Base-by-base conservation (phyloP, 768 basidiomycete genomes). In the Leucocoprinus sp. region DNA sequence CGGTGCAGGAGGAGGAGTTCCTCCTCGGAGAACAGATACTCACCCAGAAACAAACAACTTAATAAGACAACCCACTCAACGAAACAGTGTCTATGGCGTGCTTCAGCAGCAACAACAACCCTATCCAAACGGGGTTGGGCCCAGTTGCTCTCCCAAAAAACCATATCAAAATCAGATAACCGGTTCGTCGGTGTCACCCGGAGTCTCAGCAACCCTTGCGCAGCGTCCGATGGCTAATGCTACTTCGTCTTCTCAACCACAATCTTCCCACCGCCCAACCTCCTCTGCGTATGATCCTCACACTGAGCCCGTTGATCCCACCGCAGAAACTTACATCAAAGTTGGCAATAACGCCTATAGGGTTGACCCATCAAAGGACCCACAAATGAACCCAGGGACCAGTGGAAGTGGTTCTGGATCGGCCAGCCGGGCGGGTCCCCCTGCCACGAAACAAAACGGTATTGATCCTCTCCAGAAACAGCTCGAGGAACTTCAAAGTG, bases 401-500 rank as follows among this genome's bases (percentile, higher is more conserved):
- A 18, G 27, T 38, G 24, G 18, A 12, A 26, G 23, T 38, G 44
- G 44, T 11, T 22, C 36, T 38, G 42, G 47, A 29, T 18, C 40
- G 18, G 15, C 39, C 5, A 41, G 26, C 47, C 37, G 50, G 36
- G 23, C 34, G 39, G 41, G 39, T 37, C 46, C 52, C 19, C 29
- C 50, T 17, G 26, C 44, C 31, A 23, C 45, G n/a, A 54, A 49
- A 28, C 56, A 59, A 37, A 54, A 67, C 57, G 56, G 56, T 1
- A 67, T 76, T 5, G 84, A 87, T 55, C 84, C 84, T 0, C 62
- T 87, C 19, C 76, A 78, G 21, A 76, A 70, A 53, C 82, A 81
- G 52, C 72, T 84, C 68, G 74, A 76, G 47, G 76, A 79, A 36
- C 61, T 86, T 42, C 66, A 74, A 56, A 71, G 65, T 48, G 64